phyloP scores from a whole-genome alignment of 1,139 yeast species.

The Blastobotrys buckinghamii region DNA sequence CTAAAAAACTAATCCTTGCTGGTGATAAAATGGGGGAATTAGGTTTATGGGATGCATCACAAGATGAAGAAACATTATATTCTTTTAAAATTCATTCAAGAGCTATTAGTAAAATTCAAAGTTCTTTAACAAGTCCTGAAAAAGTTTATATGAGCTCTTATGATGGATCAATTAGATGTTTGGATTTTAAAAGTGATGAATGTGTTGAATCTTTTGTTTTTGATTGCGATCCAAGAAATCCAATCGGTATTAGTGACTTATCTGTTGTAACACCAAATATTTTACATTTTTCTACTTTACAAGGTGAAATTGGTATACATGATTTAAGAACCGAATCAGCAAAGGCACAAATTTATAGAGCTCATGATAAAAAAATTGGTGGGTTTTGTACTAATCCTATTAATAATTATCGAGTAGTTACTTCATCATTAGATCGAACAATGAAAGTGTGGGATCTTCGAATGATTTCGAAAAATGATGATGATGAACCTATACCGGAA shows the following conservation, averaged over 20 bases:
- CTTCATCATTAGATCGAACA: slow-evolving; percentile 83
- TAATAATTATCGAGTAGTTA: slow-evolving; percentile 54
- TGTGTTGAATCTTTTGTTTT: slow-evolving; percentile 48
- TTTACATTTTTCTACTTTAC: slow-evolving; percentile 66
- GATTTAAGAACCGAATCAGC: slow-evolving; percentile 50
- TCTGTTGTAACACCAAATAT: slow-evolving; percentile 49
- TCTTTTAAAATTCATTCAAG: slow-evolving; percentile 72
- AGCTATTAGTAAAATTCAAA: slow-evolving; percentile 57
- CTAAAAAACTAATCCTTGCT: slow-evolving; percentile 62
- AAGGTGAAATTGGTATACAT: slow-evolving; percentile 67
- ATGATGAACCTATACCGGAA: slow-evolving; percentile 42
- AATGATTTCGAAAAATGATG: slow-evolving; percentile 37
- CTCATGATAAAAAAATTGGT: slow-evolving; percentile 89
- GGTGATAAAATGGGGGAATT: slow-evolving; percentile 83
- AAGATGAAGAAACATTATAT: slow-evolving; percentile 49
- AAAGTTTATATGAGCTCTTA: slow-evolving; percentile 68
- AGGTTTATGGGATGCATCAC: slow-evolving; percentile 83
- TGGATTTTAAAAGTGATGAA: slow-evolving; percentile 55
- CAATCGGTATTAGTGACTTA: slow-evolving; percentile 43
- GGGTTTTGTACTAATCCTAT: slow-evolving; percentile 76
- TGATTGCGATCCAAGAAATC: slow-evolving; percentile 26
- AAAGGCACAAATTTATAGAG: slow-evolving; percentile 40
- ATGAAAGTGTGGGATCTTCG: slow-evolving; percentile 84
- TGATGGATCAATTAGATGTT: slow-evolving; percentile 74
- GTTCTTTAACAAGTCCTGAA: slow-evolving; percentile 46